Percentiles rank a stretch among this genome's conserved stretches.
Evolutionary conservation across 2,329 filamentous ascomycete species (phyloP).

Genomic region (Helotiales sp.): DNA sequence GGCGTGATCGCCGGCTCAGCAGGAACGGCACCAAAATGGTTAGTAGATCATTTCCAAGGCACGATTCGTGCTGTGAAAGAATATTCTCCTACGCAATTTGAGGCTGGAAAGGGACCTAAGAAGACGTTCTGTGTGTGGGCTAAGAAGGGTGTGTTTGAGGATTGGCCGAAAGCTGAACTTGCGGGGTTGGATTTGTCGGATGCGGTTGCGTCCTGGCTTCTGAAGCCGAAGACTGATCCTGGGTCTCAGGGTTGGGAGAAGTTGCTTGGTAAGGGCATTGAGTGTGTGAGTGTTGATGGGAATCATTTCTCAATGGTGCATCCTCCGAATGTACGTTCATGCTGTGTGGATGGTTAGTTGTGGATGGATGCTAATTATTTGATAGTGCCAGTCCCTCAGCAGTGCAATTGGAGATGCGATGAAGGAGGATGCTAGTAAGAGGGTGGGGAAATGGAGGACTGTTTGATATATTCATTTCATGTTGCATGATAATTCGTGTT

Average conservation of each 20-base stretch:
- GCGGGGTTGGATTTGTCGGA: background rate
- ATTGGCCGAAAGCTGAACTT: background rate
- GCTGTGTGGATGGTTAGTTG: background rate
- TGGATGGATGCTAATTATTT: background rate
- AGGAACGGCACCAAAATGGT: background rate
- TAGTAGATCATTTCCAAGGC: background rate
- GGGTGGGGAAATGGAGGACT: background rate
- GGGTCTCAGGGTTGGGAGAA: background rate
- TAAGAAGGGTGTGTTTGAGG: background rate
- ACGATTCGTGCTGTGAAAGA: background rate
- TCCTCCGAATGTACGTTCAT: background rate
- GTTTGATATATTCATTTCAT: background rate
- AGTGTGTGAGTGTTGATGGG: background rate
- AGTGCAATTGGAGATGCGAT: background rate
- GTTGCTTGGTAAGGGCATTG: background rate
- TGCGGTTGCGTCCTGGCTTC: background rate
- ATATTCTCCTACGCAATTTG: background rate
- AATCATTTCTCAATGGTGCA: background rate
- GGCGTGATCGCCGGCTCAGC: background rate
- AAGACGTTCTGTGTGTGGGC: background rate
- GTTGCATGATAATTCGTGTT: background rate
- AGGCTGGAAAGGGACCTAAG: background rate
- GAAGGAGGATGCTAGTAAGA: background rate
- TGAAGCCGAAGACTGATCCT: background rate
- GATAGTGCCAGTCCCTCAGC: background rate